Evolutionary conservation across 805 yeast species (phyloP).

Genomic region (Diddensiella caesifluorescens): DNA sequence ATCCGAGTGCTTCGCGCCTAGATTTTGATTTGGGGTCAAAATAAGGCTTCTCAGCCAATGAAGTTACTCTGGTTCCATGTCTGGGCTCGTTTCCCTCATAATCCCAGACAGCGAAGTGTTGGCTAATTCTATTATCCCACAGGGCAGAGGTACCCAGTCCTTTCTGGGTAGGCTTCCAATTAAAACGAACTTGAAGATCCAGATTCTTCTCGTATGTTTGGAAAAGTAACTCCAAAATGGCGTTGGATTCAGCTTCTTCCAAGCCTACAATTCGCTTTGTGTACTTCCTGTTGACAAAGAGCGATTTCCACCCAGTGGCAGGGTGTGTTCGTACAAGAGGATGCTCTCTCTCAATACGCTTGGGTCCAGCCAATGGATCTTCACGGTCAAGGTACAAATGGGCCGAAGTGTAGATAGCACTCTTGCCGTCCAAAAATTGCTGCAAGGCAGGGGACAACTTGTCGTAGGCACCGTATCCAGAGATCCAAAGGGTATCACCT

Average conservation of each 20-base stretch:
- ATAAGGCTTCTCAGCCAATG: constrained; percentile 50
- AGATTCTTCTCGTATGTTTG: constrained; percentile 45
- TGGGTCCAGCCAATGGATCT: constrained; percentile 42
- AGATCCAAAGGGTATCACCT: constrained; percentile 53
- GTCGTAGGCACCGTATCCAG: constrained; percentile 50
- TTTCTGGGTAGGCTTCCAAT: constrained; percentile 37
- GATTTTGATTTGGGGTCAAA: constrained; percentile 34
- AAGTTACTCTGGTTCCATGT: constrained; percentile 40
- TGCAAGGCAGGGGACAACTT: constrained; percentile 47
- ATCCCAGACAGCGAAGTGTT: constrained; percentile 52
- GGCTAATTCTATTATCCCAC: constrained; percentile 56
- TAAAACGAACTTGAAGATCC: constrained; percentile 47
- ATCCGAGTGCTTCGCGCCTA: constrained; percentile 14
- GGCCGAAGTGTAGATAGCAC: constrained; percentile 39
- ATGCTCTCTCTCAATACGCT: constrained; percentile 37
- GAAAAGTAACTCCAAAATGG: constrained; percentile 44
- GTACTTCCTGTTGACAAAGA: constrained; percentile 49
- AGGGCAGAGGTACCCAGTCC: constrained; percentile 48
- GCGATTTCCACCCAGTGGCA: constrained; percentile 56
- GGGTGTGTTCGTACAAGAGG: constrained; percentile 62
- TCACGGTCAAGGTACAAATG: constrained; percentile 41
- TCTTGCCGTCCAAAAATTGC: constrained; percentile 41
- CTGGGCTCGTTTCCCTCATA: constrained; percentile 41
- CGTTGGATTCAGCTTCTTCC: constrained; percentile 45
- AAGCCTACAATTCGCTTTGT: constrained; percentile 50